Base-by-base conservation (phyloP, 257 asterid genomes). In the Rehmannia glutinosa region DNA sequence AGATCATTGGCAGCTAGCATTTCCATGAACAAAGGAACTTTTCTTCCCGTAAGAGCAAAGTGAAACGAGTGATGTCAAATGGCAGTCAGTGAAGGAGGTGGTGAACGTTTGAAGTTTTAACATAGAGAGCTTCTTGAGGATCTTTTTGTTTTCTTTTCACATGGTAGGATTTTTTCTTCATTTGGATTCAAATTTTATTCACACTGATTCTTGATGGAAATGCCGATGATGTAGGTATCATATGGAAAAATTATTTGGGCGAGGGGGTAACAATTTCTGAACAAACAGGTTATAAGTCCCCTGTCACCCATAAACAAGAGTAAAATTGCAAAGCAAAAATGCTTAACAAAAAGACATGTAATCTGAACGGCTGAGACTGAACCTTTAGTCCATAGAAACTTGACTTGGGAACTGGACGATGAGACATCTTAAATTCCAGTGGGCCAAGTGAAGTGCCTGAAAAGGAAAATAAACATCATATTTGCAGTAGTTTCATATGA, bases 351-450 rank as follows among this genome's bases (percentile, higher is more conserved):
- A 30, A 49, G 28, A 49, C 36, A 21, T 32, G 27, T 20, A 32
- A 23, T 33, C 49, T 16, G 36, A 50, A 72, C 42, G 28, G 50
- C 36, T 17, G 68, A 24, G 32, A 61, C 39, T 12, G 41, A 41
- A 80, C 82, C 82, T 76, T 67, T 43, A 55, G 54, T 50, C 80
- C 71, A 11, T 10, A 1, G 42, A 81, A 81, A 75, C 42, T 20
- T 17, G 80, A 69, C 16, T 63, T 68, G 15, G 66, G 54, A 69
- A 74, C 30, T 4, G 75, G 62, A 69, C 49, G 50, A 73, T 49
- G 75, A 35, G 30, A 38, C 62, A 52, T 65, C 66, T 72, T 75
- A 69, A 42, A 63, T 36, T 69, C 79, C 46, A 20, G 9, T 3
- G 32, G 23, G 53, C 75, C 77, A 53, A 57, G 35, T 39, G 75